phyloP scores from a whole-genome alignment of 1,284 basidiomycete species.

The Trametes versicolor region DNA sequence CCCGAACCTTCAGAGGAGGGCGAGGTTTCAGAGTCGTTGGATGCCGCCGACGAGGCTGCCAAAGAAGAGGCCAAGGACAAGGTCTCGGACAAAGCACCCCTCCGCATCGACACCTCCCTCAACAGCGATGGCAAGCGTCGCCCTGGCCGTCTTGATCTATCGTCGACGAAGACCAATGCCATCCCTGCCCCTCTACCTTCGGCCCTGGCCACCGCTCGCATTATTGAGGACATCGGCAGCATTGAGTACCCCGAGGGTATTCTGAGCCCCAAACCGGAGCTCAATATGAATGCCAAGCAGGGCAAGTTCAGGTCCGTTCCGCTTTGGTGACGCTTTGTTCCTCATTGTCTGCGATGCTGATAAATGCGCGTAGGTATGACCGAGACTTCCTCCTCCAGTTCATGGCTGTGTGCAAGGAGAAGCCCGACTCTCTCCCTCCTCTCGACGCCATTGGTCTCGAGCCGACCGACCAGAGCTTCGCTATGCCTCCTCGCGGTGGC shows the following conservation, averaged over 20 bases:
- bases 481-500: slow-evolving; percentile 63
- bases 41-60: slow-evolving; percentile 41
- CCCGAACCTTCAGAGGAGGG: slow-evolving; percentile 46
- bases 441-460: slow-evolving; percentile 94
- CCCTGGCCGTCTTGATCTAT: slow-evolving; percentile 81
- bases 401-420: slow-evolving; percentile 95
- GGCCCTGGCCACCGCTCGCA: slow-evolving; percentile 77
- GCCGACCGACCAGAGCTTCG: slow-evolving; percentile 66
- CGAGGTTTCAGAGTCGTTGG: slow-evolving; percentile 50
- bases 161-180: slow-evolving; percentile 52
- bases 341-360: background rate
- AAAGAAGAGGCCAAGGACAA: slow-evolving; percentile 50
- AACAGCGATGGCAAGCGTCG: slow-evolving; percentile 54
- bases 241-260: slow-evolving; percentile 89
- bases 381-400: slow-evolving; percentile 98
- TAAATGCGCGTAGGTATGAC: slow-evolving; percentile 76
- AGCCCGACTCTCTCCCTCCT: slow-evolving; percentile 89
- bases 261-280: slow-evolving; percentile 84
- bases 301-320: slow-evolving; percentile 86
- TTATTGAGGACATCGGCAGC: slow-evolving; percentile 85
- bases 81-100: slow-evolving; percentile 54
- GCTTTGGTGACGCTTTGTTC: slow-evolving; percentile 10
- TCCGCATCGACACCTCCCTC: slow-evolving; percentile 70
- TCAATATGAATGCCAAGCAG: slow-evolving; percentile 86
- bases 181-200: slow-evolving; percentile 64